Percentiles rank a stretch among this genome's conserved stretches.
phyloP scores from a whole-genome alignment of 306 rosid genomes.

The Quercus gilva region DNA sequence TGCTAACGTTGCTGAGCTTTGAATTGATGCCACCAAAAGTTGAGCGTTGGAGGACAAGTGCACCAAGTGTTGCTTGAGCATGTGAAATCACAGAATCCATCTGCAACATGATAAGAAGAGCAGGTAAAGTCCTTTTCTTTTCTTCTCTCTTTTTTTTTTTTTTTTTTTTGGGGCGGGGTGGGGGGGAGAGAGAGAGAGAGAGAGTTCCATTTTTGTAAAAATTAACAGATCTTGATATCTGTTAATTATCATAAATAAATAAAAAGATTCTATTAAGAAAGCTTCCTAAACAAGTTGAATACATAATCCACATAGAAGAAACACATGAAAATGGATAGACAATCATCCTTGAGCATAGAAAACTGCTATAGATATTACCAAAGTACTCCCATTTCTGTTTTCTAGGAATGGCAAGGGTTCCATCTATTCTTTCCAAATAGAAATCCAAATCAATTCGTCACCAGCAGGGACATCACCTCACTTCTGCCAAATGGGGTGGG shows the following conservation, averaged over 20 bases:
- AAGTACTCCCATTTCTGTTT: too few species aligned
- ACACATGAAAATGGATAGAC: not conserved
- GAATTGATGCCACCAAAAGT: constrained; percentile 92
- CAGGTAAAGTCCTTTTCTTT: not conserved
- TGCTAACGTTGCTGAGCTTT: constrained; percentile 87
- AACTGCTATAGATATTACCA: not conserved
- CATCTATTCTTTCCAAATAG: too few species aligned
- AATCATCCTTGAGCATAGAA: not conserved
- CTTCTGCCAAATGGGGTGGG: too few species aligned
- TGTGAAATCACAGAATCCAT: constrained; percentile 90
- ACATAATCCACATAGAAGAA: not conserved
- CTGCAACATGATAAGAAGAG: constrained; percentile 42
- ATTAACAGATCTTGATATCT: not conserved
- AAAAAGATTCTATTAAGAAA: not conserved
- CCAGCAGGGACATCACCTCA: too few species aligned
- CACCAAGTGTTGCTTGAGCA: constrained; percentile 92
- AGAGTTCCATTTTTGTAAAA: not conserved
- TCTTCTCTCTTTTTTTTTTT: too few species aligned
- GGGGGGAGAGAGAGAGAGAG: too few species aligned
- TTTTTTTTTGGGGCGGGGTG: too few species aligned
- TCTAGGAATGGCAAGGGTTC: too few species aligned
- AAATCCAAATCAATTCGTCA: too few species aligned
- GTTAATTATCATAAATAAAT: not conserved
- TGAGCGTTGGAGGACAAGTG: constrained; percentile 88
- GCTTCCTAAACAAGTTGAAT: not conserved